Evolutionary conservation across 352 stramenopile species (phyloP).

Genomic region (Aphanomyces euteiches): DNA sequence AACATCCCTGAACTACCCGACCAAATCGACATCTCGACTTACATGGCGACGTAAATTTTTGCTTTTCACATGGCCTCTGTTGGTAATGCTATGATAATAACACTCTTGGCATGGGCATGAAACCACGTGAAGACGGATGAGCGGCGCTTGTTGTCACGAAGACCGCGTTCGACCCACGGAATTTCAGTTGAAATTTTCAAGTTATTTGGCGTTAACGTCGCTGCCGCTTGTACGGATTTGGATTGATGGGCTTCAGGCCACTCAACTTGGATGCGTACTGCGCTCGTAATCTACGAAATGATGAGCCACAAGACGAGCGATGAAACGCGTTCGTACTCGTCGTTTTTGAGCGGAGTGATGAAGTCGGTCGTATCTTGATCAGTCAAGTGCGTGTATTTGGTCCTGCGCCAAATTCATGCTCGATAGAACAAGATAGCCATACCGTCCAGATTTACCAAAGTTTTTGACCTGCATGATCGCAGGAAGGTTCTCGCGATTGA

Average conservation of each 20-base stretch:
- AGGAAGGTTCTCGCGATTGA: slow-evolving; percentile 92
- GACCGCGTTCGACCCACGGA: not conserved
- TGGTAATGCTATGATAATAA: slow-evolving; percentile 24
- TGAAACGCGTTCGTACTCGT: slow-evolving; percentile 39
- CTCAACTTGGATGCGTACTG: slow-evolving; percentile 74
- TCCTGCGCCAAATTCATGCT: slow-evolving; percentile 36
- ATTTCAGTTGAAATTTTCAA: not conserved
- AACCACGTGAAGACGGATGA: no score
- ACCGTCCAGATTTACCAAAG: slow-evolving; percentile 94
- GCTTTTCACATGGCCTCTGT: slow-evolving; percentile 5
- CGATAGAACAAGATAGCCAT: slow-evolving; percentile 30
- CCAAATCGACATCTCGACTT: slow-evolving; percentile 98
- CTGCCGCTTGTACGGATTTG: slow-evolving; percentile 14
- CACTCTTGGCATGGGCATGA: not conserved
- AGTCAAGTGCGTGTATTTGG: slow-evolving; percentile 97
- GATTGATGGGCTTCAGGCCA: slow-evolving; percentile 41
- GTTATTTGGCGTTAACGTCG: not conserved
- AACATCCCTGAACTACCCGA: slow-evolving; percentile 99
- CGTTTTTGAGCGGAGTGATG: slow-evolving; percentile 43
- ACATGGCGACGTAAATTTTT: slow-evolving; percentile 71
- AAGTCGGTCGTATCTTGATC: slow-evolving; percentile 95
- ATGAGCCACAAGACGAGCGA: not conserved
- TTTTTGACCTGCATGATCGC: slow-evolving; percentile 98
- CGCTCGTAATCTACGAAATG: slow-evolving; percentile 53
- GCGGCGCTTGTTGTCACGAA: not conserved